Conservation (phyloP, 352 stramenopile genomes). For the Globisporangium recalcitrans region DNA sequence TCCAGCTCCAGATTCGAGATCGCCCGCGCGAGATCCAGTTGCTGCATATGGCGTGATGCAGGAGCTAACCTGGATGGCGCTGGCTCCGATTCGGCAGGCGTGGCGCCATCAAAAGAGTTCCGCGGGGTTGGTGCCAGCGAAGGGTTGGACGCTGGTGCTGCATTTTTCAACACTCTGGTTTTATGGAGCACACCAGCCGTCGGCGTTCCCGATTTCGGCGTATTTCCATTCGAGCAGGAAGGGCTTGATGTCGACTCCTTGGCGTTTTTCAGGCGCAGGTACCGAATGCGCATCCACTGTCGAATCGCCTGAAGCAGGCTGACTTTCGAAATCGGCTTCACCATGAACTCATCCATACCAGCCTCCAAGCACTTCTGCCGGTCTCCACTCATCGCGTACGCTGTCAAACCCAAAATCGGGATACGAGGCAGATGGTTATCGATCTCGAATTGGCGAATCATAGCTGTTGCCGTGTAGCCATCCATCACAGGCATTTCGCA, state of each 20-base stretch:
- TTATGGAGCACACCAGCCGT: constrained; percentile 6
- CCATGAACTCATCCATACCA: constrained; percentile 79
- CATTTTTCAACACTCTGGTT: neutral
- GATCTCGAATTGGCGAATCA: constrained; percentile 58
- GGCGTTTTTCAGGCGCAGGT: constrained; percentile 30
- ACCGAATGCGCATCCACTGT: constrained; percentile 63
- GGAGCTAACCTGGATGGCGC: constrained; percentile 33
- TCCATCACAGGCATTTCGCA: constrained; percentile 83
- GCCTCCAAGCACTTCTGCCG: constrained; percentile 63
- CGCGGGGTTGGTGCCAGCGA: constrained; percentile 12
- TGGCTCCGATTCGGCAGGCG: constrained; percentile 18
- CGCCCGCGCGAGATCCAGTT: constrained; percentile 64
- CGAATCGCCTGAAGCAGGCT: constrained; percentile 56
- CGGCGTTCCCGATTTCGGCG: constrained; percentile 8
- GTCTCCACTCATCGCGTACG: constrained; percentile 71
- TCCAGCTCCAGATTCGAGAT: constrained; percentile 79
- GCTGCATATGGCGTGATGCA: constrained; percentile 71
- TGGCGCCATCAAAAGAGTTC: constrained; percentile 17
- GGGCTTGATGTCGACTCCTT: constrained; percentile 14
- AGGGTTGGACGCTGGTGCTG: constrained; percentile 6
- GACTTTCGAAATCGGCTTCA: constrained; percentile 70
- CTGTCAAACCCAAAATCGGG: constrained; percentile 57
- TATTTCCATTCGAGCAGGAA: constrained; percentile 18
- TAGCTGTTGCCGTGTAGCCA: constrained; percentile 58
- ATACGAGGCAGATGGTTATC: constrained; percentile 62